Percentiles rank a stretch among this genome's conserved stretches.
These are phyloP conservation scores for Diaporthe eres DNA, from an alignment of 2,329 filamentous ascomycete species.

Conservation along the genomic window DNA sequence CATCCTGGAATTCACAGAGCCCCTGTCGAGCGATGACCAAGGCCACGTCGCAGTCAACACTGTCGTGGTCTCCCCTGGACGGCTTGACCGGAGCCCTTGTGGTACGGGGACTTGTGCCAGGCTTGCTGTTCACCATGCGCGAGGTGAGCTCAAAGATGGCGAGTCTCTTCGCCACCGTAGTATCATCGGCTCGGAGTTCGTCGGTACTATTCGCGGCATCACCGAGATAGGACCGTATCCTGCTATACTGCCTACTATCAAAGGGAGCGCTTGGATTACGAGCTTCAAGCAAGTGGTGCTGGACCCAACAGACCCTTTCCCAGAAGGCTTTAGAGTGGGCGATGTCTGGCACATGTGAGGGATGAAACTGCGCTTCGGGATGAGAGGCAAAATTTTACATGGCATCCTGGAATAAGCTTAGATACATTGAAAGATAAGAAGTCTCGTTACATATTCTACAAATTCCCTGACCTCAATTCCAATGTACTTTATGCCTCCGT, in stretches of 20 bases:
- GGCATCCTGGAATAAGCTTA: no score
- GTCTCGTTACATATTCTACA: no score
- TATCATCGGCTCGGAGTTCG: not conserved
- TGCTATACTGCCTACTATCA: not conserved
- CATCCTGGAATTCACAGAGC: not conserved
- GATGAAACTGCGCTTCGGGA: not conserved
- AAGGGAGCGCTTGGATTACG: not conserved
- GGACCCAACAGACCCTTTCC: not conserved
- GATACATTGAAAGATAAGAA: no score
- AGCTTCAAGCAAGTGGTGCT: not conserved
- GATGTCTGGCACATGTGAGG: not conserved
- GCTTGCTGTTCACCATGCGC: not conserved
- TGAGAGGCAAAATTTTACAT: not conserved
- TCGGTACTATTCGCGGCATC: not conserved
- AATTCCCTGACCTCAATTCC: no score
- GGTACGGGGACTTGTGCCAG: not conserved
- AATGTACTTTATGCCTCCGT: not conserved
- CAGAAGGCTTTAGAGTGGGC: not conserved
- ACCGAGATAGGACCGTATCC: not conserved
- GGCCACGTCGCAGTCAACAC: not conserved
- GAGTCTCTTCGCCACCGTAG: not conserved
- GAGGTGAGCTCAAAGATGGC: not conserved
- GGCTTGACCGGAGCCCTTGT: not conserved
- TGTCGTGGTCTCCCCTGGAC: not conserved
- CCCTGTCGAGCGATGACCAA: not conserved